phyloP scores from a whole-genome alignment of 768 basidiomycete species.

The Kwoniella bestiolae region DNA sequence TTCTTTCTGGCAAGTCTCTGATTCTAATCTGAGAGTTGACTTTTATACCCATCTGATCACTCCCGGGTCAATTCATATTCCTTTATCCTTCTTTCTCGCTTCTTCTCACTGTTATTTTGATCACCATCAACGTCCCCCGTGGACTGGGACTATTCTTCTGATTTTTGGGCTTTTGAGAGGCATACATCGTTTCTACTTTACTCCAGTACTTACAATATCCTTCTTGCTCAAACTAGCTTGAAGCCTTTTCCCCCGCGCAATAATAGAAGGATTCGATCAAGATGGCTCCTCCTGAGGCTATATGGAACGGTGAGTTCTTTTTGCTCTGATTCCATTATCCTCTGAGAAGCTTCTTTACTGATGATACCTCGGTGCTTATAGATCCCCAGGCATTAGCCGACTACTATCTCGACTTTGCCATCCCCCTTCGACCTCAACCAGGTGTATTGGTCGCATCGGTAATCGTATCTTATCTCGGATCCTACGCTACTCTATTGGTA shows the following conservation, averaged over 20 bases:
- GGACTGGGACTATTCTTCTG: slow-evolving; percentile 1
- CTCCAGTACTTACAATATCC: neutral
- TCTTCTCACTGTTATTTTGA: neutral
- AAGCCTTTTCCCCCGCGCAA: neutral
- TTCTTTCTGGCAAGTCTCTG: neutral
- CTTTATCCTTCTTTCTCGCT: neutral
- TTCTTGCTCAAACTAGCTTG: neutral
- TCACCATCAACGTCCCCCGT: slow-evolving; percentile 11
- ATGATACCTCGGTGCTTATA: slow-evolving; percentile 13
- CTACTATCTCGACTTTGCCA: slow-evolving; percentile 45
- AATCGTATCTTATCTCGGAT: slow-evolving; percentile 58
- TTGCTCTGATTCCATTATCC: neutral
- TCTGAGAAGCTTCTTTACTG: neutral
- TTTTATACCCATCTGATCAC: neutral
- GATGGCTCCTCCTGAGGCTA: slow-evolving; percentile 36
- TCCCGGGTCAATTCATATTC: neutral
- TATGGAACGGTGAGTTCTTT: slow-evolving; percentile 48
- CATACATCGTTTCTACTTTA: neutral
- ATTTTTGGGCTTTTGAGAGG: neutral
- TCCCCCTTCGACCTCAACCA: slow-evolving; percentile 52
- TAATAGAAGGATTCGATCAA: neutral
- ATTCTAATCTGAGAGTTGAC: neutral
- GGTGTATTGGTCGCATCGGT: slow-evolving; percentile 56
- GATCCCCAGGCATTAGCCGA: slow-evolving; percentile 47
- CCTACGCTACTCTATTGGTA: slow-evolving; percentile 56